These are phyloP conservation scores for Aspergillus tubingensis DNA, from an alignment of 2,329 filamentous ascomycete genomes.

Conservation along the genomic window DNA sequence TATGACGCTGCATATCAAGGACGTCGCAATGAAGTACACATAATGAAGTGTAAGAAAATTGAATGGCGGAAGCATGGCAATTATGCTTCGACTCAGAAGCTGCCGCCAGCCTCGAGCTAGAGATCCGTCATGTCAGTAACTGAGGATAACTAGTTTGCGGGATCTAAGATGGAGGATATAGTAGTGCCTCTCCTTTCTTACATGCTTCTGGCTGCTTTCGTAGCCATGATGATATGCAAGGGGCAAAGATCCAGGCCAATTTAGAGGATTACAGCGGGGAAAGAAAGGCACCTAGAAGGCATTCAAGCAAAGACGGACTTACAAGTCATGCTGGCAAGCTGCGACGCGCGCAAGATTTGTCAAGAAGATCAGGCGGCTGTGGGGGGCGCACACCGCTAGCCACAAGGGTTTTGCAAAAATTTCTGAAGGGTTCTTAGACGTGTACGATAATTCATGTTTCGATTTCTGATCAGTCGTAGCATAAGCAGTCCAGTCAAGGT, in stretches of 20 bases:
- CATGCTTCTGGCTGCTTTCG: background rate
- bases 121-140: conserved; percentile 6
- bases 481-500: background rate
- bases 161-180: background rate
- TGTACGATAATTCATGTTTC: conserved; percentile 19
- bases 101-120: conserved; percentile 25
- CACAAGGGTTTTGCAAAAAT: conserved; percentile 19
- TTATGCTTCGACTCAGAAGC: conserved; percentile 25
- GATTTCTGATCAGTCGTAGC: background rate
- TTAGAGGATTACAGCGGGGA: background rate
- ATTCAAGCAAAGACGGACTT: conserved; percentile 1
- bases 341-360: background rate
- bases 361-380: background rate
- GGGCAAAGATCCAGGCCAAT: background rate
- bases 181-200: background rate
- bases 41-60: conserved; percentile 69
- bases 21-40: conserved; percentile 62
- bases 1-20: conserved; percentile 59
- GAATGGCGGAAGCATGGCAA: conserved; percentile 40
- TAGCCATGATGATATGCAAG: background rate
- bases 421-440: conserved; percentile 15
- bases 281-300: background rate
- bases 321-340: background rate
- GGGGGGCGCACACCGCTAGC: conserved; percentile 22
- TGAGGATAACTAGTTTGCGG: no score